Base-by-base conservation (phyloP, 2,329 filamentous ascomycete species). In the Aspergillus clavatus region DNA sequence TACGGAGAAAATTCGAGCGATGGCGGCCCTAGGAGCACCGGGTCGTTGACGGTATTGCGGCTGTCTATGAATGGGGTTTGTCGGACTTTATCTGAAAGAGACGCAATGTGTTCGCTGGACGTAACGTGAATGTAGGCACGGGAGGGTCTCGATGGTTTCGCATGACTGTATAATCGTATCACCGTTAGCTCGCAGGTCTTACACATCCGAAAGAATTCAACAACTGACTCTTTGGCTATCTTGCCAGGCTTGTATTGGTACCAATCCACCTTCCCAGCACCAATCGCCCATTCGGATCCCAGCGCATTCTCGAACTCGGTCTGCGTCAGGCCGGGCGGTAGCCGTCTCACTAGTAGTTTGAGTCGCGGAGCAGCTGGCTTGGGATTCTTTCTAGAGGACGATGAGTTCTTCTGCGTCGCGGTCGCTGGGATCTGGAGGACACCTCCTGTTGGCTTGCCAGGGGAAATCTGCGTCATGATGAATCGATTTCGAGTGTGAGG, bases 261-360 rank as follows among this genome's bases (percentile, higher is more conserved):
- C 87, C 88, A 96, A 65, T 95, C 90, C 10, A 94, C 81, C 62
- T 84, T 93, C 24, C 88, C 89, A 38, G 79, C 80, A n/a, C 86
- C 87, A 3, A 79, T 59, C 59, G 83, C 86, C 91, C 91, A 97
- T 39, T 89, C 84, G 1, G 83, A 77, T 3, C 89, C 90, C 10
- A 96, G 66, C 7, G 82, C 76, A 11, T 72, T 67, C 57, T 83
- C 75, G 52, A 94, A 91, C 60, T 98, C 93, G 1, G 77, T 68
- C 59, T 87, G 80, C 0, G 87, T 94, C 65, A 98, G 76, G 7
- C 86, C 88, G 1, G 93, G 90, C 7, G 93, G 88, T 3, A 98
- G 78, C 46, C 91, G 81, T 42, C 94, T 83, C 43, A 96, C 76
- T 19, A 94, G 76, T 10, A 95, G 77, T 73, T 97, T 97, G 60